These are phyloP conservation scores for Penicillium riverlandense DNA, from an alignment of 495 filamentous ascomycete species.

Conservation along the genomic window DNA sequence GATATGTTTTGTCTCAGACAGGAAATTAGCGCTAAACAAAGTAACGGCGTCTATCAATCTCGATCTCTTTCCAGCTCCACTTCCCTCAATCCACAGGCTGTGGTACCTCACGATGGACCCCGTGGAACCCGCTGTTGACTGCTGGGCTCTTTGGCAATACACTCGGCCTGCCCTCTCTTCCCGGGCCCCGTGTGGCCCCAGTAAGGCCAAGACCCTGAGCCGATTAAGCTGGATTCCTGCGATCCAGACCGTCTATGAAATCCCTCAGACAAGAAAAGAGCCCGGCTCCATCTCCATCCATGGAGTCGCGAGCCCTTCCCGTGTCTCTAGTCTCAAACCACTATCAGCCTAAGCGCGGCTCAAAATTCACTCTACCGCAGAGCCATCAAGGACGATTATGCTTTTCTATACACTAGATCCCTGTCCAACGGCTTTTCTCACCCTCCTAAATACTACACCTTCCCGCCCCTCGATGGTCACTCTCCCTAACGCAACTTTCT, in stretches of 20 bases:
- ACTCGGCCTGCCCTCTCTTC: conserved; percentile 7
- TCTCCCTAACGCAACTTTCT: conserved; percentile 9
- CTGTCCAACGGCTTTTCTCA: too few relatives aligned
- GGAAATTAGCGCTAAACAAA: too few relatives aligned
- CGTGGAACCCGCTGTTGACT: conserved; percentile 14
- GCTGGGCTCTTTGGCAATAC: conserved; percentile 14
- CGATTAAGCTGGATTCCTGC: not conserved
- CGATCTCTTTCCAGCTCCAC: not conserved
- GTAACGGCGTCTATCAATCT: too few relatives aligned
- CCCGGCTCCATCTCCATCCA: too few relatives aligned
- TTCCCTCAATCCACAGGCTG: conserved; percentile 7
- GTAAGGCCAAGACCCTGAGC: too few relatives aligned
- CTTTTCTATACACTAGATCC: too few relatives aligned
- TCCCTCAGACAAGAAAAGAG: too few relatives aligned
- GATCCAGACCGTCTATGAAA: not conserved
- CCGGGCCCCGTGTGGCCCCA: conserved; percentile 1
- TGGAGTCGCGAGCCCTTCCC: too few relatives aligned
- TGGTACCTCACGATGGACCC: conserved; percentile 13
- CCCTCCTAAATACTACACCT: not conserved
- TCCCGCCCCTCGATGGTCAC: not conserved
- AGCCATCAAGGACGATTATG: too few relatives aligned
- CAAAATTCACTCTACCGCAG: too few relatives aligned
- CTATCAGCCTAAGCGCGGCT: too few relatives aligned
- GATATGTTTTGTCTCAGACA: not conserved
- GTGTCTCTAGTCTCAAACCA: too few relatives aligned